phyloP scores from a whole-genome alignment of 495 filamentous ascomycete species.

The Neurospora sp. region DNA sequence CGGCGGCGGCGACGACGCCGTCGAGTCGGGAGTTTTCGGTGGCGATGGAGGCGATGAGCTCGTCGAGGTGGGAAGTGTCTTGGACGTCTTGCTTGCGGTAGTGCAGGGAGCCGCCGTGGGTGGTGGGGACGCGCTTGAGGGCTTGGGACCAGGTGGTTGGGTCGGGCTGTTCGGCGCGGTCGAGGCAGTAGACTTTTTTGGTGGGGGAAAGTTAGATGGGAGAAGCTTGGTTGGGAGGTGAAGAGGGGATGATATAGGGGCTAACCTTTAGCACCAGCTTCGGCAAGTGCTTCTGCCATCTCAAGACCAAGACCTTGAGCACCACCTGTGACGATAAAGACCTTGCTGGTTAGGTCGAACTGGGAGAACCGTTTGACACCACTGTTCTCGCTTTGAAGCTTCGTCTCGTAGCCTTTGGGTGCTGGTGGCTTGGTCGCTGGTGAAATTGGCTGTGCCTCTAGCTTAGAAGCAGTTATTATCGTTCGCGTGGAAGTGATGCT shows the following conservation, averaged over 20 bases:
- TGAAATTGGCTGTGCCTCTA: not conserved
- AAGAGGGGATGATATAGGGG: not conserved
- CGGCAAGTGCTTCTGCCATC: constrained; percentile 58
- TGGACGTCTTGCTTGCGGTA: constrained; percentile 58
- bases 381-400: constrained; percentile 1
- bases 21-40: constrained; percentile 48
- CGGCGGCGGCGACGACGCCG: constrained; percentile 67
- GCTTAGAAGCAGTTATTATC: not conserved
- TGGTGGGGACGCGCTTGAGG: constrained; percentile 32
- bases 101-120: constrained; percentile 46
- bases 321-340: constrained; percentile 54
- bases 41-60: constrained; percentile 43
- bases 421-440: not conserved
- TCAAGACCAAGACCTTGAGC: constrained; percentile 53
- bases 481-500: not conserved
- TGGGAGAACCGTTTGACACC: constrained; percentile 21
- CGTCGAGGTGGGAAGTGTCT: constrained; percentile 44
- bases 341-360: constrained; percentile 47
- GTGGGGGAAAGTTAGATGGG: no score
- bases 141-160: constrained; percentile 38
- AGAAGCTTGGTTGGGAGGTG: no score
- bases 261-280: constrained; percentile 56
- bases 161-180: constrained; percentile 41
- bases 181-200: constrained; percentile 50
- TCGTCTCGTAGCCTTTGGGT: not conserved